These are phyloP conservation scores for Leishmania lainsoni DNA, from an alignment of 208 protist genomes.

Conservation along the genomic window DNA sequence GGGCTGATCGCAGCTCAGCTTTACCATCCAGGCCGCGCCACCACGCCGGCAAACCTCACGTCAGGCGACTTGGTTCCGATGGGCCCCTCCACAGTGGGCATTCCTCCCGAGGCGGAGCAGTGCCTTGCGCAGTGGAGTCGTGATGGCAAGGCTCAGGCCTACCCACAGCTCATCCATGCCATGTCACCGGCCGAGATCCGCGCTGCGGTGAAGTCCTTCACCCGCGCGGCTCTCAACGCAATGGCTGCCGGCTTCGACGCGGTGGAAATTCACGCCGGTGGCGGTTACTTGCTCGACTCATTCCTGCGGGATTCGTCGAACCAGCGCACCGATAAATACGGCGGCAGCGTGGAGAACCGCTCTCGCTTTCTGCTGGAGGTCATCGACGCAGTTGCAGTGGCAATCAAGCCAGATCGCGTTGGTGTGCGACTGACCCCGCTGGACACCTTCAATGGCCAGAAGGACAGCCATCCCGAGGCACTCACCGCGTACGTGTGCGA, in stretches of 20 bases:
- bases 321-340: conserved; percentile 86
- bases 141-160: conserved; percentile 33
- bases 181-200: conserved; percentile 70
- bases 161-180: conserved; percentile 26
- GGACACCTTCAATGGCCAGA: conserved; percentile 44
- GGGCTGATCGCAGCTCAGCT: conserved; percentile 58
- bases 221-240: conserved; percentile 61
- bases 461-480: conserved; percentile 38
- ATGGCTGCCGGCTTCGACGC: conserved; percentile 86
- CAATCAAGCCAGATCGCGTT: conserved; percentile 41
- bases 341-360: conserved; percentile 81
- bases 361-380: conserved; percentile 72
- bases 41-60: conserved; percentile 33
- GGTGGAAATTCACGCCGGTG: conserved; percentile 88
- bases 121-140: conserved; percentile 24
- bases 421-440: conserved; percentile 70
- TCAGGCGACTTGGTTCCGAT: conserved; percentile 4
- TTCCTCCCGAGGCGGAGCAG: conserved; percentile 1
- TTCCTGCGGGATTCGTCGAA: conserved; percentile 80
- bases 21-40: conserved; percentile 52
- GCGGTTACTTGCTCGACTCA: conserved; percentile 90
- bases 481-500: conserved; percentile 56
- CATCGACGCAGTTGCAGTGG: conserved; percentile 54
- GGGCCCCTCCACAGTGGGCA: conserved; percentile 14
- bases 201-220: conserved; percentile 54